Conservation (phyloP, 2,329 filamentous ascomycete genomes). For the Aspergillus flavus region DNA sequence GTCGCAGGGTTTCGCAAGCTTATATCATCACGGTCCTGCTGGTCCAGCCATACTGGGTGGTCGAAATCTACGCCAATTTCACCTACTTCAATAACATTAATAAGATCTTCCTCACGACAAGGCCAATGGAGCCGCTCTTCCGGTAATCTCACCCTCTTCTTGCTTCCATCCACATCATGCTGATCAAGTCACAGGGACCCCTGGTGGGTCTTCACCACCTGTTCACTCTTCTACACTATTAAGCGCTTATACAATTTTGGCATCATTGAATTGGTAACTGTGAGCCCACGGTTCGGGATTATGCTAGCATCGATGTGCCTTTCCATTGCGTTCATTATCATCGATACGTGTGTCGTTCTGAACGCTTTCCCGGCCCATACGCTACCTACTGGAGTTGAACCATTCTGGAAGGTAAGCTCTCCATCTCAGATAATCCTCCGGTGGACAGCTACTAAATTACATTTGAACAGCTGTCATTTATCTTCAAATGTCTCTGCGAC, state of each 20-base stretch:
- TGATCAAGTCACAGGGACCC: constrained; percentile 52
- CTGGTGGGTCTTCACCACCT: constrained; percentile 68
- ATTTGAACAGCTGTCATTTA: constrained; percentile 51
- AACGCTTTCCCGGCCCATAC: constrained; percentile 42
- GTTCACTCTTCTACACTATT: constrained; percentile 65
- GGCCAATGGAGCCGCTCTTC: constrained; percentile 63
- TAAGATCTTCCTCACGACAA: constrained; percentile 56
- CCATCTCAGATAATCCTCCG: background rate
- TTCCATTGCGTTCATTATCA: constrained; percentile 61
- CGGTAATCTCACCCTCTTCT: constrained; percentile 39
- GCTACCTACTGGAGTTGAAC: constrained; percentile 61
- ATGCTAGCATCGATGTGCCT: constrained; percentile 64
- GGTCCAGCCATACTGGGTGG: constrained; percentile 64
- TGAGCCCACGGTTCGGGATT: constrained; percentile 66
- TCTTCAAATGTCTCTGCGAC: constrained; percentile 70
- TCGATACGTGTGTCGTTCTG: constrained; percentile 64
- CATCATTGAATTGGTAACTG: constrained; percentile 58
- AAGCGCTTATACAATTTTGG: constrained; percentile 63
- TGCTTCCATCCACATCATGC: constrained; percentile 4
- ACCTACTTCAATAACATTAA: constrained; percentile 63
- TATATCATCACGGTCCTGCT: constrained; percentile 63
- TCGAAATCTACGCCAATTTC: constrained; percentile 68
- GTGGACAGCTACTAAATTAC: background rate
- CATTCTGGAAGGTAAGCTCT: constrained; percentile 59
- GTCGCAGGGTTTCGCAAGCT: constrained; percentile 51